phyloP scores from a whole-genome alignment of 495 filamentous ascomycete species.

The Penicillium canariense region DNA sequence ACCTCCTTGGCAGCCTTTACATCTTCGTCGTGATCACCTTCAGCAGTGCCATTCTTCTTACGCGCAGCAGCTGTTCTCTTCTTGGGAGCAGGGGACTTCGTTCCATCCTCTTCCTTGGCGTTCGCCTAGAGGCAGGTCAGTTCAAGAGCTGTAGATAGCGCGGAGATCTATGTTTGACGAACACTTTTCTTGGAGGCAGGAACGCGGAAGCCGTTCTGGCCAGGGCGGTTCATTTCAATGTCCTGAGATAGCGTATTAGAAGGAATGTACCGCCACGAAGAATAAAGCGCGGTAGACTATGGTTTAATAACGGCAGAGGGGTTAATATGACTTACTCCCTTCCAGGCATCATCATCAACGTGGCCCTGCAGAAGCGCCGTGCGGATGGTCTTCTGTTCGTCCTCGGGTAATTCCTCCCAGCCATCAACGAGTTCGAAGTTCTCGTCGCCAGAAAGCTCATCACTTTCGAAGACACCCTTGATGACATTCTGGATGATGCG shows the following conservation, averaged over 20 bases:
- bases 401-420: constrained; percentile 64
- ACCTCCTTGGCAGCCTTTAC: constrained; percentile 6
- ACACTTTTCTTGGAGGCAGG: constrained; percentile 36
- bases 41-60: not conserved
- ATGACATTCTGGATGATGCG: constrained; percentile 55
- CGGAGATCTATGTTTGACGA: not conserved
- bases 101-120: constrained; percentile 6
- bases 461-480: constrained; percentile 32
- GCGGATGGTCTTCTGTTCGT: constrained; percentile 60
- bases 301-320: not conserved
- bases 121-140: not conserved
- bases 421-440: constrained; percentile 59
- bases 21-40: not conserved
- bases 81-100: not conserved
- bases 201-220: constrained; percentile 57
- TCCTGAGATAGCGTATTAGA: constrained; percentile 47
- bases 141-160: not conserved
- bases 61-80: not conserved
- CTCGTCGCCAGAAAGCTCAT: constrained; percentile 19
- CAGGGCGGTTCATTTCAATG: constrained; percentile 63
- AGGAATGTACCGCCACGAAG: not conserved
- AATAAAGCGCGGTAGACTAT: not conserved
- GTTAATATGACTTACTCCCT: constrained; percentile 55
- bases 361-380: constrained; percentile 66
- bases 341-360: constrained; percentile 75